Evolutionary conservation across 768 basidiomycete genomes (phyloP), one percentile per base, ranked within the genome.

Genomic region (Tricholoma bakamatsutake): DNA sequence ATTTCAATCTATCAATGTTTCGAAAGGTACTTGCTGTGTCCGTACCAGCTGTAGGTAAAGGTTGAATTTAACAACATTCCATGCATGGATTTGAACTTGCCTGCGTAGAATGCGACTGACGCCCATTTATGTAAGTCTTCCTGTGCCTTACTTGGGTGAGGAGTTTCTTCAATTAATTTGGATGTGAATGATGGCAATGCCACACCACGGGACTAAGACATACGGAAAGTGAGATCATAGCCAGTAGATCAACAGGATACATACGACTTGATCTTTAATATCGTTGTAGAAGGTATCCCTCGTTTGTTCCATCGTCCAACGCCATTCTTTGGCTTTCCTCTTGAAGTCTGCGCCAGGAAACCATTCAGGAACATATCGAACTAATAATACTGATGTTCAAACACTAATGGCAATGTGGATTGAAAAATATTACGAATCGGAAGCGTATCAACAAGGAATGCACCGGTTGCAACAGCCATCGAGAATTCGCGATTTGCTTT

Each of bases 341-440:
- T 74, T 62, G 57, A 77, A 79, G 7, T 67, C 66, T 5, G 73
- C 71, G 0, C 77, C 78, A 12, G 77, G 77, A 1, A 76, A 15
- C 66, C 66, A 67, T 13, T 52, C 47, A 7, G 66, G 66, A 15
- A 65, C 37, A 39, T 62, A 62, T 53, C 62, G 62, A 18, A 67
- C 45, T 54, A 35, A 46, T 13, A 15, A 5, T 12, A 7, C 2
- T 17, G 15, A 17, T 40, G 5, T 40, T 40, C 15, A n/a, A 4
- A 12, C 39, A 12, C 17, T 5, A 50, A 50, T 47, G n/a, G 30
- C 43, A 28, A 39, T 33, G 8, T 46, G 47, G 17, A 30, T 7
- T 5, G n/a, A n/a, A n/a, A n/a, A n/a, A 48, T 34, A 56, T 13
- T 42, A 57, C 59, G 51, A 11, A 54, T 37, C 9, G 62, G 62